These are phyloP conservation scores for Stachybotrys elegans DNA, from an alignment of 2,329 filamentous ascomycete species.

Conservation along the genomic window DNA sequence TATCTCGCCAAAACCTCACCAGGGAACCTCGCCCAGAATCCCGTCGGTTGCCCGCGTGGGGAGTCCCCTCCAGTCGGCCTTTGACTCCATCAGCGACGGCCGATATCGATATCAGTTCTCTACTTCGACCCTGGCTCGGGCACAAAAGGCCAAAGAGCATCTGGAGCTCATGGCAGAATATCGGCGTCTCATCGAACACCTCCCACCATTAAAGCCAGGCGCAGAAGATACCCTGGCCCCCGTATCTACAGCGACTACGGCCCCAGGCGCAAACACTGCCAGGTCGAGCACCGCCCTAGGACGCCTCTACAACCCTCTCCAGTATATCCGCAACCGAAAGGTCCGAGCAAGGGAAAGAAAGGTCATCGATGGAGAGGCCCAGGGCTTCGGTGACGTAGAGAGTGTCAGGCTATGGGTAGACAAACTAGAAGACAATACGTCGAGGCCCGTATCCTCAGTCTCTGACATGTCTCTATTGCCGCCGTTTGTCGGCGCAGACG, in stretches of 20 bases:
- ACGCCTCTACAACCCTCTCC: slow-evolving; percentile 82
- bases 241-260: slow-evolving; percentile 34
- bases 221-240: slow-evolving; percentile 31
- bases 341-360: slow-evolving; percentile 74
- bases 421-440: too few species aligned
- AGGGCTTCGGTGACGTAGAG: slow-evolving; percentile 71
- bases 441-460: too few species aligned
- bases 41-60: slow-evolving; percentile 33
- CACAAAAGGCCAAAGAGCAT: slow-evolving; percentile 77
- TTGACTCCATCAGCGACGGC: slow-evolving; percentile 37
- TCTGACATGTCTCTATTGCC: slow-evolving; percentile 30
- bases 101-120: slow-evolving; percentile 65
- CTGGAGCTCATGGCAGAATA: slow-evolving; percentile 86
- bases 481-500: slow-evolving; percentile 40
- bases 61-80: slow-evolving; percentile 42
- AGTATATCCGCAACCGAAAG: slow-evolving; percentile 87
- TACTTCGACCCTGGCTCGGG: slow-evolving; percentile 71
- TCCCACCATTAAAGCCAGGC: slow-evolving; percentile 64
- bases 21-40: slow-evolving; percentile 33
- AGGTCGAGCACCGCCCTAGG: slow-evolving; percentile 42
- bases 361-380: slow-evolving; percentile 65
- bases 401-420: slow-evolving; percentile 75
- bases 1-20: slow-evolving; percentile 52
- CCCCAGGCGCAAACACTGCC: neutral
- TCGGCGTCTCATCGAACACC: slow-evolving; percentile 67